Conservation (phyloP, 306 rosid species). For the Cicer judaicum region DNA sequence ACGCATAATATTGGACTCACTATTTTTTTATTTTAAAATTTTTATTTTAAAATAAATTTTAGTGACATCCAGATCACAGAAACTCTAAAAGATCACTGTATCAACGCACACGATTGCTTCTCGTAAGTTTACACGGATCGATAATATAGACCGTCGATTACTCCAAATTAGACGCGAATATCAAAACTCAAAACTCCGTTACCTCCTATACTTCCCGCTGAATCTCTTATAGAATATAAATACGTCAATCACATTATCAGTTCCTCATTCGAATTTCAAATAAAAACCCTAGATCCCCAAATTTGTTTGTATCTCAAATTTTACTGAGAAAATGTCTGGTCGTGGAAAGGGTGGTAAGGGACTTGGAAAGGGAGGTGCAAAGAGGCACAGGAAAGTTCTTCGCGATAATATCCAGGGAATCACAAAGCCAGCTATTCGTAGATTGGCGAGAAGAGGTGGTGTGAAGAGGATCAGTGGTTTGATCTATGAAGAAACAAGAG, state of each 20-base stretch:
- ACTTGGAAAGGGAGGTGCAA: conserved; percentile 46
- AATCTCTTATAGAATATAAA: conserved; percentile 4
- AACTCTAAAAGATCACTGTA: neutral
- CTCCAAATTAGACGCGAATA: neutral
- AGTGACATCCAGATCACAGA: too few relatives aligned
- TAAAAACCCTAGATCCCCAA: neutral
- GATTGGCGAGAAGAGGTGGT: conserved; percentile 47
- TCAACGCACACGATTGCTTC: neutral
- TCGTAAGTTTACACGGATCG: conserved; percentile 19
- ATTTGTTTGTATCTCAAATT: neutral
- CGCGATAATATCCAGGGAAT: conserved; percentile 49
- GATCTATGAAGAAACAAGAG: conserved; percentile 50
- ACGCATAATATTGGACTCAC: too few relatives aligned
- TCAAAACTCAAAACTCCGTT: neutral
- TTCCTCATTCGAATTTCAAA: neutral
- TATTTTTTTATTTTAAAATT: too few relatives aligned
- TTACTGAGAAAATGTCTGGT: conserved; percentile 18
- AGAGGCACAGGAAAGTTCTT: conserved; percentile 49
- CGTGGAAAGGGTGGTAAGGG: conserved; percentile 53
- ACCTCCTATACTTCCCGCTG: neutral
- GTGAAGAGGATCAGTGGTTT: conserved; percentile 47
- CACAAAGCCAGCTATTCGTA: conserved; percentile 47
- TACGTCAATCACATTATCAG: neutral
- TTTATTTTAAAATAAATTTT: too few relatives aligned
- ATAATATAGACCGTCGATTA: neutral